Conservation (phyloP, 805 yeast genomes). For the Spathaspora gorwiae region DNA sequence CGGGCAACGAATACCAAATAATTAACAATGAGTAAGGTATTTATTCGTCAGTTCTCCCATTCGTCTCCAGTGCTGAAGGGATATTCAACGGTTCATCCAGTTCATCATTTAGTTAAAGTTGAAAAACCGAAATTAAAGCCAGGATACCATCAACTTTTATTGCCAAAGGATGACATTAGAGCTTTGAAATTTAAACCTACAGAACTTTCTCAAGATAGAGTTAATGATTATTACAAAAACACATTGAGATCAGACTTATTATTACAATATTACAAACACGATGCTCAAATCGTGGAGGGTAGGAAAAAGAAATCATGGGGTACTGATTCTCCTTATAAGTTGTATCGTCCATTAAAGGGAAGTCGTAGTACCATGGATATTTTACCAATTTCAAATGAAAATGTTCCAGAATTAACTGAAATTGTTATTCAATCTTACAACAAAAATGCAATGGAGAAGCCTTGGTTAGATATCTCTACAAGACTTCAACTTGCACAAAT, state of each 20-base stretch:
- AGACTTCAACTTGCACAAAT: slow-evolving; percentile 82
- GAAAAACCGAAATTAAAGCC: slow-evolving; percentile 73
- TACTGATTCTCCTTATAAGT: slow-evolving; percentile 80
- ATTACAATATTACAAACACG: slow-evolving; percentile 72
- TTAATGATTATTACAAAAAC: slow-evolving; percentile 69
- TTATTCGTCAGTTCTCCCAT: slow-evolving; percentile 29
- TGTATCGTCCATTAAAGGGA: slow-evolving; percentile 78
- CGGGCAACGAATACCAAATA: neutral
- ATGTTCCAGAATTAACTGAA: slow-evolving; percentile 68
- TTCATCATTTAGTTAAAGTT: slow-evolving; percentile 81
- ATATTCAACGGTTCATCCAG: slow-evolving; percentile 77
- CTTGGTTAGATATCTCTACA: slow-evolving; percentile 72
- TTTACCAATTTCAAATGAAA: slow-evolving; percentile 58
- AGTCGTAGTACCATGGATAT: slow-evolving; percentile 71
- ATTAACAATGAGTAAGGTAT: slow-evolving; percentile 15
- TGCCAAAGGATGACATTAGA: slow-evolving; percentile 68
- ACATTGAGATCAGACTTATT: slow-evolving; percentile 74
- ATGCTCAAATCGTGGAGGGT: slow-evolving; percentile 51
- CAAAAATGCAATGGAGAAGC: slow-evolving; percentile 63
- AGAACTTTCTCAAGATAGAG: slow-evolving; percentile 73
- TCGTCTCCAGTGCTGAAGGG: slow-evolving; percentile 47
- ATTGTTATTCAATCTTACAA: slow-evolving; percentile 75
- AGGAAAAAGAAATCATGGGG: slow-evolving; percentile 80
- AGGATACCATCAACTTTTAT: slow-evolving; percentile 61
- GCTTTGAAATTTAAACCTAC: slow-evolving; percentile 76